phyloP scores from a whole-genome alignment of 2,329 filamentous ascomycete species.

The Sclerotiophoma versabilis region DNA sequence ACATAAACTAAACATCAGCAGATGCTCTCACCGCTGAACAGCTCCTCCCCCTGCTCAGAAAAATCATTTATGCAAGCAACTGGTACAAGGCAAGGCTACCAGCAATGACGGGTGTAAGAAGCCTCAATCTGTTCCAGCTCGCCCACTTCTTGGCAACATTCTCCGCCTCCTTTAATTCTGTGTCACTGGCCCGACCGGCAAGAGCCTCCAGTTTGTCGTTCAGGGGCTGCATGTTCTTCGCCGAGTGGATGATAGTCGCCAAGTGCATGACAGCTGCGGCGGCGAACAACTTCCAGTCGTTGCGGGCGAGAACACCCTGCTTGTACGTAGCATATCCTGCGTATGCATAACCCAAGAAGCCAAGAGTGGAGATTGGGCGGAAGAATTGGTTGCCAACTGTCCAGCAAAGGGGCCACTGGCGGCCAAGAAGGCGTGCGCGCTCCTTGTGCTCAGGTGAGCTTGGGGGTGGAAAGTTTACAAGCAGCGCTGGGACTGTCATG shows the following conservation, averaged over 20 bases:
- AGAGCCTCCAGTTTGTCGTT: slow-evolving; percentile 58
- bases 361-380: slow-evolving; percentile 59
- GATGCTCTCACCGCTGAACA: not conserved
- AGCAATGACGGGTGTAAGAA: slow-evolving; percentile 46
- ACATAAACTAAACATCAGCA: not conserved
- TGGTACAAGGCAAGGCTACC: slow-evolving; percentile 45
- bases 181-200: slow-evolving; percentile 38
- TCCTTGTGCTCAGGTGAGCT: slow-evolving; percentile 51
- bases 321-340: slow-evolving; percentile 49
- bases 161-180: slow-evolving; percentile 44
- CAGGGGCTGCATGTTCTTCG: slow-evolving; percentile 60
- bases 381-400: slow-evolving; percentile 60
- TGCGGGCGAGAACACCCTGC: slow-evolving; percentile 38
- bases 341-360: slow-evolving; percentile 58
- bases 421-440: slow-evolving; percentile 55
- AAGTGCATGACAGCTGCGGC: slow-evolving; percentile 55
- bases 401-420: slow-evolving; percentile 61
- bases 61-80: slow-evolving; percentile 19
- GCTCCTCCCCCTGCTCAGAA: not conserved
- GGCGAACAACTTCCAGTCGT: slow-evolving; percentile 57
- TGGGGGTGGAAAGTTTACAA: slow-evolving; percentile 56
- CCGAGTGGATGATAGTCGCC: slow-evolving; percentile 58
- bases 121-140: slow-evolving; percentile 45
- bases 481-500: slow-evolving; percentile 59
- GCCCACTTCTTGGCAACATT: slow-evolving; percentile 46